Percentiles rank a stretch among this genome's conserved stretches.
These are phyloP conservation scores for Calonectria leucothoes DNA, from an alignment of 2,329 filamentous ascomycete species.

Conservation along the genomic window DNA sequence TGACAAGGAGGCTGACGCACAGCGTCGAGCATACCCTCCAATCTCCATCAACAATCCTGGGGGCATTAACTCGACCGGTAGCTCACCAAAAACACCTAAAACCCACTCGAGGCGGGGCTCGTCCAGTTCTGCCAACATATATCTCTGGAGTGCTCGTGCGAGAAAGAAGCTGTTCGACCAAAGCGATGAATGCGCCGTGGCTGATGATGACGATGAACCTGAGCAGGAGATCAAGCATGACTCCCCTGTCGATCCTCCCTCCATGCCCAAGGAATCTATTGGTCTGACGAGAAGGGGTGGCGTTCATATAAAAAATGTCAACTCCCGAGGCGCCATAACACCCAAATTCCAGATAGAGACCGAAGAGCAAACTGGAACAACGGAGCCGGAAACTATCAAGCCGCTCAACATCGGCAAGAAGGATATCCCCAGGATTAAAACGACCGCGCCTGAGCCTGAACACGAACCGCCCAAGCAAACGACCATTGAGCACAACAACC, in stretches of 20 bases:
- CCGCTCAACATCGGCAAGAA: slow-evolving; percentile 9
- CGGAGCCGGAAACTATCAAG: neutral
- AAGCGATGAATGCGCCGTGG: slow-evolving; percentile 37
- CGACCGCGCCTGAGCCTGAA: neutral
- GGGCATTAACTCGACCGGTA: slow-evolving; percentile 40
- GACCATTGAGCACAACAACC: slow-evolving; percentile 10
- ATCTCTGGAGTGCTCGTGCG: slow-evolving; percentile 41
- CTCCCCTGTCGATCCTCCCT: slow-evolving; percentile 27
- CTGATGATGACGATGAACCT: slow-evolving; percentile 35
- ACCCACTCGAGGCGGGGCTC: slow-evolving; percentile 44
- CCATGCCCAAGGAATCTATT: slow-evolving; percentile 29
- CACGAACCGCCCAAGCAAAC: neutral
- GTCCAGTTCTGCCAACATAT: slow-evolving; percentile 47
- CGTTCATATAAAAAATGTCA: slow-evolving; percentile 30
- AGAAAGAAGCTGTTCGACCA: slow-evolving; percentile 22
- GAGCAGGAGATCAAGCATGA: slow-evolving; percentile 17
- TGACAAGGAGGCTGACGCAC: slow-evolving; percentile 37
- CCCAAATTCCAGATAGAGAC: neutral
- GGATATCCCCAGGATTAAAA: neutral
- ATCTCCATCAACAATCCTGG: slow-evolving; percentile 49
- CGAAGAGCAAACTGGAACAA: neutral
- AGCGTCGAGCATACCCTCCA: slow-evolving; percentile 49
- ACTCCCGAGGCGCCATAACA: neutral
- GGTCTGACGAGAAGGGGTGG: slow-evolving; percentile 36
- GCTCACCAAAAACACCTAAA: slow-evolving; percentile 37